Evolutionary conservation across 2,329 filamentous ascomycete species (phyloP), one percentile per base, ranked within the genome.

Genomic region (Aquanectria penicillioides): DNA sequence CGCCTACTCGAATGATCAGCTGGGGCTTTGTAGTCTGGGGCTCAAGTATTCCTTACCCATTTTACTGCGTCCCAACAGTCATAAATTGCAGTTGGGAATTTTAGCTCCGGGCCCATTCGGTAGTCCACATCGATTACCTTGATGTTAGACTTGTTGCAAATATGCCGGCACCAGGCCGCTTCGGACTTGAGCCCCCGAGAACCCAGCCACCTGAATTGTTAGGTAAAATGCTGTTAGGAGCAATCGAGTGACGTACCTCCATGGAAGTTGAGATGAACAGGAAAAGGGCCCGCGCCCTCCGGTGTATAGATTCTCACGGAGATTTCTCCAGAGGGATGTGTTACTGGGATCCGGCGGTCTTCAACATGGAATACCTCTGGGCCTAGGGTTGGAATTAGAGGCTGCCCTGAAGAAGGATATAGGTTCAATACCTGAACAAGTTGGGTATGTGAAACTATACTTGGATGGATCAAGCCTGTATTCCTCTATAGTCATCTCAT

Each of bases 361-460:
- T 58, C 25, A 3, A 61, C 57, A 8, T 54, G 46, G 26, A 57
- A 54, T 1, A 63, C 61, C 6, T 53, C 48, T 6, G 57, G 61
- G 1, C 61, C 57, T 63, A 12, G 22, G 28, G 6, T 3, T 6
- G 7, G 2, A 3, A 20, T 51, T 7, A 51, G 25, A 20, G 2
- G 10, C 11, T 6, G 31, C 11, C 6, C 9, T 17, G 3, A 10
- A 10, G 4, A 9, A 4, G n/a, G 3, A 17, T 11, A 4, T 18
- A 6, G 6, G 33, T 15, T 4, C 62, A 64, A 41, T 62, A 61
- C 64, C 65, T 37, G 25, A 5, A 17, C 54, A 71, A 20, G 67
- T 73, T 11, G 70, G 67, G 44, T 73, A 71, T 2, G 66, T 69
- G 36, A 73, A 73, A 41, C 67, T 72, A 58, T 74, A 71, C 28